These are phyloP conservation scores for Conoideocrella luteorostrata DNA, from an alignment of 2,329 filamentous ascomycete species.

Conservation along the genomic window DNA sequence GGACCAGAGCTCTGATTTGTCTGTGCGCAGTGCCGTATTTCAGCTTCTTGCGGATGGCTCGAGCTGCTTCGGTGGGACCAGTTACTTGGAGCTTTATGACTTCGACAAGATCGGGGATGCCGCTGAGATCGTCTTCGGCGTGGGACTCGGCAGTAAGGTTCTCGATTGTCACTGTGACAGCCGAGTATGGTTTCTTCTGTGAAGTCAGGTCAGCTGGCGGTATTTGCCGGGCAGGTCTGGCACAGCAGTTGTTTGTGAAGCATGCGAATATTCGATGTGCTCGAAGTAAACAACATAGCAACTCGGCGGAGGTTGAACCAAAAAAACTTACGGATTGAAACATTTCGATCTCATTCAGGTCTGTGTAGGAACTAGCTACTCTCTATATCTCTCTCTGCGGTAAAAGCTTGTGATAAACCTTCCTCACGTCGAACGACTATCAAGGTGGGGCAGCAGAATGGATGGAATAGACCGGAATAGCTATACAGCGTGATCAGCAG, in stretches of 20 bases:
- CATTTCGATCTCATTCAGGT: conserved; percentile 13
- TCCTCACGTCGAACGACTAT: no score
- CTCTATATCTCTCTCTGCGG: no score
- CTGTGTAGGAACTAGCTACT: background rate
- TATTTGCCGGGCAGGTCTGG: conserved; percentile 4
- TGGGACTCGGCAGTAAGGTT: conserved; percentile 83
- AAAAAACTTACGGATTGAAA: conserved; percentile 22
- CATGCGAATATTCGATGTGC: background rate
- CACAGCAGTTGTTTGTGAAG: background rate
- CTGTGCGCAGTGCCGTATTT: conserved; percentile 96
- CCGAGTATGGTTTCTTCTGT: conserved; percentile 74
- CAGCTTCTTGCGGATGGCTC: conserved; percentile 93
- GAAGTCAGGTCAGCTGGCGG: background rate
- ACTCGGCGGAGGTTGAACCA: no score
- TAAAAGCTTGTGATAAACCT: no score
- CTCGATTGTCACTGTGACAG: conserved; percentile 88
- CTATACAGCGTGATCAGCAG: no score
- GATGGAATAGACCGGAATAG: no score
- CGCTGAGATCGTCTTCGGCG: conserved; percentile 84
- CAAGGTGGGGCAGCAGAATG: no score
- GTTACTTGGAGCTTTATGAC: conserved; percentile 83
- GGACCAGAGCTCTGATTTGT: conserved; percentile 79
- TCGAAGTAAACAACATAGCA: background rate
- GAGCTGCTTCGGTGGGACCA: conserved; percentile 81
- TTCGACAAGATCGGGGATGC: conserved; percentile 90